Conservation (phyloP, 441 rosid species). For the Bocquillonia castaneifolia region DNA sequence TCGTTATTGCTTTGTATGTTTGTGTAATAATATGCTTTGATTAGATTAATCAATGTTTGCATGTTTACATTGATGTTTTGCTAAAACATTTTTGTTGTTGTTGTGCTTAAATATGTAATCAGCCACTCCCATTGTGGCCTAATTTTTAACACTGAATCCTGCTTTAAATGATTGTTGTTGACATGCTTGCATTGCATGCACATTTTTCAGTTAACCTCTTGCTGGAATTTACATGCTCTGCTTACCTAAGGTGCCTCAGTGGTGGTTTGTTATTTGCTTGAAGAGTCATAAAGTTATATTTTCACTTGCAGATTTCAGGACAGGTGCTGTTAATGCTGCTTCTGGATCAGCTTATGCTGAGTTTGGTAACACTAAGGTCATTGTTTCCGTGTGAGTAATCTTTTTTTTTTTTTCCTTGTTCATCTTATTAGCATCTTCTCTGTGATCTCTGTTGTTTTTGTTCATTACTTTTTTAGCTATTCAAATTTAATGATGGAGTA, state of each 20-base stretch:
- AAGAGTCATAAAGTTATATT: background rate
- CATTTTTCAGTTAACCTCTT: background rate
- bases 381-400: conserved; percentile 84
- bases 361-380: conserved; percentile 88
- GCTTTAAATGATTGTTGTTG: background rate
- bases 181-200: background rate
- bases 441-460: conserved; percentile 1
- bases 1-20: no score
- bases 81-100: no score
- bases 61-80: no score
- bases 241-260: no score
- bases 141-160: background rate
- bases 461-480: background rate
- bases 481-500: background rate
- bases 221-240: background rate
- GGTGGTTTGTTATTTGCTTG: background rate
- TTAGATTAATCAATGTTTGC: no score
- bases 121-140: background rate
- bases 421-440: background rate
- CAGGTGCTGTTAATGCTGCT: conserved; percentile 80
- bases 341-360: conserved; percentile 95
- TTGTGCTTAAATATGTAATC: no score
- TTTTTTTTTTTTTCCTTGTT: conserved; percentile 10
- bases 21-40: no score
- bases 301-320: conserved; percentile 60